Conservation (phyloP, 352 stramenopile genomes). For the Thraustotheca clavata region DNA sequence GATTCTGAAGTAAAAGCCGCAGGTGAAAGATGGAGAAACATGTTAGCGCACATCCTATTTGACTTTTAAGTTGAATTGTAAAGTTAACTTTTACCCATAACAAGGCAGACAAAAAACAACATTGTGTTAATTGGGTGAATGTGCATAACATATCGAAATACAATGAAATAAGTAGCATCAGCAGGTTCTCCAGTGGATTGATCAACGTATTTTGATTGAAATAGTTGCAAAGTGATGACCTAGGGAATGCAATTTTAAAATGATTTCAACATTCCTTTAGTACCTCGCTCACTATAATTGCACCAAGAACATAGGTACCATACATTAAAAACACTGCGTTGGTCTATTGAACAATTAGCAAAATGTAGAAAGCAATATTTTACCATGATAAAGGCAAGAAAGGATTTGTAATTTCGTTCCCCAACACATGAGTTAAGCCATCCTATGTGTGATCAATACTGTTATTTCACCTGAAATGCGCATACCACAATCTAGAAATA, state of each 20-base stretch:
- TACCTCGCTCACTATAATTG: constrained; percentile 33
- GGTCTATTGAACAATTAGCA: constrained; percentile 23
- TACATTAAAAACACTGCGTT: constrained; percentile 46
- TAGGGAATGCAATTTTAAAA: background rate
- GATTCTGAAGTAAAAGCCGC: constrained; percentile 43
- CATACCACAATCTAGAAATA: constrained; percentile 8
- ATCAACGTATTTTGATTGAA: constrained; percentile 39
- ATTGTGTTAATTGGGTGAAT: constrained; percentile 30
- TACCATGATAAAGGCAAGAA: constrained; percentile 50
- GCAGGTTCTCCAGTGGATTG: constrained; percentile 30
- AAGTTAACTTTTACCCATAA: constrained; percentile 44
- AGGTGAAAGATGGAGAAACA: constrained; percentile 46
- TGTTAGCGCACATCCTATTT: constrained; percentile 32
- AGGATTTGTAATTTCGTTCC: constrained; percentile 46
- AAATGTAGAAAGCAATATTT: constrained; percentile 3
- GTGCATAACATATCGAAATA: constrained; percentile 45
- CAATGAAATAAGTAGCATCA: constrained; percentile 31
- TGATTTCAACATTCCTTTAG: background rate
- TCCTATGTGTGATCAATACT: constrained; percentile 13
- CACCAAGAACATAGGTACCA: constrained; percentile 40
- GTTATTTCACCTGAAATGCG: constrained; percentile 26
- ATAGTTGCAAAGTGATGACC: constrained; percentile 27
- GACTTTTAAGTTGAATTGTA: background rate
- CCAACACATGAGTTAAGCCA: constrained; percentile 64
- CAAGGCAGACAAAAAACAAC: constrained; percentile 35